A percentile compares a stretch with the other conserved stretches of the same genome.
These are phyloP conservation scores for Marchantia polymorpha DNA, from an alignment of 225 moss, liverwort and hornwort species.

Conservation along the genomic window DNA sequence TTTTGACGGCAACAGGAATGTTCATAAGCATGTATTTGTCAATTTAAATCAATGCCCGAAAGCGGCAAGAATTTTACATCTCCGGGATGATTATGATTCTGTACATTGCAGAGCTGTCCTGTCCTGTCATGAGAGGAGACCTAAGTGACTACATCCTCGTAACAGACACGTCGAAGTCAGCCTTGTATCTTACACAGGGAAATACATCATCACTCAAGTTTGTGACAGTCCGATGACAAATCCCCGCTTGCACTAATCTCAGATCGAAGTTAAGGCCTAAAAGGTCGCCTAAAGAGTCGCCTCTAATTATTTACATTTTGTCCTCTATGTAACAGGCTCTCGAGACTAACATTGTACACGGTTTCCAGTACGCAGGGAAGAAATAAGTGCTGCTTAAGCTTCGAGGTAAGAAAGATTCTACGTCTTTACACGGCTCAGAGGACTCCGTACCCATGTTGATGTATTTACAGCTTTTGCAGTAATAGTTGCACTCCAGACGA, in stretches of 20 bases:
- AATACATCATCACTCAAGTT: not conserved
- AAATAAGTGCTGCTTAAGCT: not conserved
- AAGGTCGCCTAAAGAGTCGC: too few relatives aligned
- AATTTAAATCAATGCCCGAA: too few relatives aligned
- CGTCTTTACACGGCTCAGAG: too few relatives aligned
- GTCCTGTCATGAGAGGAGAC: not conserved
- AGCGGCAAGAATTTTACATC: not conserved
- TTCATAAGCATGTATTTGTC: too few relatives aligned
- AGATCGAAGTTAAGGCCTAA: not conserved
- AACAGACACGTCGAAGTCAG: not conserved
- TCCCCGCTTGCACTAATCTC: not conserved
- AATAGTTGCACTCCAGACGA: constrained; percentile 23
- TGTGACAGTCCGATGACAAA: not conserved
- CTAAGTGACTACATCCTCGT: not conserved
- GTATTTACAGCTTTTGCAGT: constrained; percentile 8
- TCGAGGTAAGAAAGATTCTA: not conserved
- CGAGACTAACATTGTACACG: too few relatives aligned
- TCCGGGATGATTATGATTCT: not conserved
- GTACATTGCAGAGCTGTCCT: too few relatives aligned
- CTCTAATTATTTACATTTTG: constrained; percentile 7
- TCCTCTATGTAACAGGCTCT: not conserved
- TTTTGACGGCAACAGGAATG: too few relatives aligned
- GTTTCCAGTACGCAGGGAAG: not conserved
- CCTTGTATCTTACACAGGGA: not conserved
- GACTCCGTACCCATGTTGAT: not conserved